phyloP scores from a whole-genome alignment of 129 eudicot genomes.

The Gnaphalium uliginosum region DNA sequence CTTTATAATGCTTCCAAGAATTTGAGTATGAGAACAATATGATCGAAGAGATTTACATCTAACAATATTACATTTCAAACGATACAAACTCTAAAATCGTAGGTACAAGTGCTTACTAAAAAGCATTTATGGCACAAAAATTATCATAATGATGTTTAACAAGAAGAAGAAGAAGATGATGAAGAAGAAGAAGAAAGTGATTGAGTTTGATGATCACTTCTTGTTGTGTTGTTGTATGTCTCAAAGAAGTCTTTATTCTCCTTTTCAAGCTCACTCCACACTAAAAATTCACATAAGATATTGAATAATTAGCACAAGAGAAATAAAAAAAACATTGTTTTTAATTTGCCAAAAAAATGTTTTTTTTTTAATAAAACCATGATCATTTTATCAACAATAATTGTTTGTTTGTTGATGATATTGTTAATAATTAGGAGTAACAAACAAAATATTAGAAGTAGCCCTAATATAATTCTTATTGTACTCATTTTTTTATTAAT shows the following conservation, averaged over 20 bases:
- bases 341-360: not conserved
- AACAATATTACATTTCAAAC: not conserved
- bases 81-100: constrained; percentile 19
- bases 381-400: too few species aligned
- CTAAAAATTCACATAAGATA: constrained; percentile 31
- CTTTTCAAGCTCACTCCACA: constrained; percentile 86
- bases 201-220: constrained; percentile 16
- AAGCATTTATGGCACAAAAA: not conserved
- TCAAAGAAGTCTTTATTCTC: constrained; percentile 75
- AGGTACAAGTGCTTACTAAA: not conserved
- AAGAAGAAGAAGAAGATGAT: not conserved
- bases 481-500: too few species aligned
- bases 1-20: not conserved
- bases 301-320: constrained; percentile 13
- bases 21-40: not conserved
- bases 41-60: not conserved
- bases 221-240: constrained; percentile 43
- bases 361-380: too few species aligned
- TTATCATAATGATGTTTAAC: not conserved
- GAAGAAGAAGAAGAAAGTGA: constrained; percentile 15
- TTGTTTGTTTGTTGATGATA: too few species aligned
- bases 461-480: too few species aligned
- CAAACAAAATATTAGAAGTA: too few species aligned
- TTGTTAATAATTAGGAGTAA: too few species aligned
- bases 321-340: not conserved